A percentile compares a stretch with the other conserved stretches of the same genome.
phyloP scores from a whole-genome alignment of 768 basidiomycete species.

The Rhodotorula toruloides region DNA sequence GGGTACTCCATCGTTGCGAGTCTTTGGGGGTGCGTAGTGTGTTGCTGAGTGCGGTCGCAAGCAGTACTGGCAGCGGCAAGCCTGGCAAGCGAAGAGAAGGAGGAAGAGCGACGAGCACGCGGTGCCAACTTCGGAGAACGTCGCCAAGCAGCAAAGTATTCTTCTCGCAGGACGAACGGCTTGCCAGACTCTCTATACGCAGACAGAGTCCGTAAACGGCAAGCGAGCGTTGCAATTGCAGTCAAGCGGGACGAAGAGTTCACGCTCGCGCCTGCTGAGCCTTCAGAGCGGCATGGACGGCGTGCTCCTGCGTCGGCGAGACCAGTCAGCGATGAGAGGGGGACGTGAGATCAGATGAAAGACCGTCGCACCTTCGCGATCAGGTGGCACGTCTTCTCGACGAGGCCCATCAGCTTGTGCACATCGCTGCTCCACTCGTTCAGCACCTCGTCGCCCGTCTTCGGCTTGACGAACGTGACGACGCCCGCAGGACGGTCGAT shows the following conservation, averaged over 20 bases:
- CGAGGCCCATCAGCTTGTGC: slow-evolving; percentile 76
- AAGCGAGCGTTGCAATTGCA: background rate
- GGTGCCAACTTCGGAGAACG: too few species aligned
- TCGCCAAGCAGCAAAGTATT: too few species aligned
- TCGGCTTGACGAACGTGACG: slow-evolving; percentile 76
- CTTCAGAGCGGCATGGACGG: slow-evolving; percentile 32
- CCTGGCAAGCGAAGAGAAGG: too few species aligned
- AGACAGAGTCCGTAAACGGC: too few species aligned
- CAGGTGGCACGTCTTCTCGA: slow-evolving; percentile 86
- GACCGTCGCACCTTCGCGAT: slow-evolving; percentile 47
- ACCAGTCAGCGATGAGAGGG: background rate
- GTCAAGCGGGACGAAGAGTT: background rate
- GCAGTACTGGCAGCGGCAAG: too few species aligned
- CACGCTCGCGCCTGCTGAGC: slow-evolving; percentile 24
- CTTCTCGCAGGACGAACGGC: too few species aligned
- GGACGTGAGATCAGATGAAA: background rate
- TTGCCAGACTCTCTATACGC: too few species aligned
- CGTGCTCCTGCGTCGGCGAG: slow-evolving; percentile 22
- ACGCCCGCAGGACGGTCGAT: slow-evolving; percentile 87
- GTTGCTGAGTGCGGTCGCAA: background rate
- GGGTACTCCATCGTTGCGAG: slow-evolving; percentile 8
- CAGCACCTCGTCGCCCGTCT: slow-evolving; percentile 78
- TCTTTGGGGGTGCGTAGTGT: background rate
- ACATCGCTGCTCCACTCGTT: slow-evolving; percentile 98
- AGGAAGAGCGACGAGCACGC: too few species aligned